A percentile compares a stretch with the other conserved stretches of the same genome.
Conservation (phyloP, 2,329 filamentous ascomycete species). For the Claviceps humidiphila region DNA sequence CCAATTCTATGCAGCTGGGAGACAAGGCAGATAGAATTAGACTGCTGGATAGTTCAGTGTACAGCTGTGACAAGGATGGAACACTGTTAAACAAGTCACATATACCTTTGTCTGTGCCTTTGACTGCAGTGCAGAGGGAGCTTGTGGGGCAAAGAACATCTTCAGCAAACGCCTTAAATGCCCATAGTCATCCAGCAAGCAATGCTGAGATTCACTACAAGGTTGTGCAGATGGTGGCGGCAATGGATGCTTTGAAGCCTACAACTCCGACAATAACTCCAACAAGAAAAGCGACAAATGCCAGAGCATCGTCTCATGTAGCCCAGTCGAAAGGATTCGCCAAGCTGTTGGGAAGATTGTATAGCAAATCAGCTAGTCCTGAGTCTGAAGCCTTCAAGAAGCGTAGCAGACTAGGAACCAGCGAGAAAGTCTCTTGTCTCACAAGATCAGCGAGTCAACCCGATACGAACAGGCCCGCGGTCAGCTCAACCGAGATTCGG, state of each 20-base stretch:
- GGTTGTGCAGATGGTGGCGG: conserved; percentile 23
- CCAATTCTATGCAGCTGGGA: conserved; percentile 4
- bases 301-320: conserved; percentile 16
- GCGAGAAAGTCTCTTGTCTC: not conserved
- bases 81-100: not conserved
- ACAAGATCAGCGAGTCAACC: not conserved
- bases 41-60: conserved; percentile 1
- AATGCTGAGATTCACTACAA: conserved; percentile 21
- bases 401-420: not conserved
- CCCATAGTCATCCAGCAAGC: not conserved
- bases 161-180: not conserved
- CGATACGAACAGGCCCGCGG: conserved; percentile 9
- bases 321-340: conserved; percentile 18
- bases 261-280: conserved; percentile 8
- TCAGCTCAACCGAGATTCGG: conserved; percentile 20
- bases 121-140: not conserved
- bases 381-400: conserved; percentile 6
- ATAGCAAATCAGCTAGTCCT: conserved; percentile 14
- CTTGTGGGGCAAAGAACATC: not conserved
- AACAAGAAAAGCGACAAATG: conserved; percentile 4
- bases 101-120: not conserved
- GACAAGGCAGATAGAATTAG: not conserved
- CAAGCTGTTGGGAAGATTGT: conserved; percentile 22
- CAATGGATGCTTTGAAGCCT: conserved; percentile 22
- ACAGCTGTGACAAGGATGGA: not conserved